Evolutionary conservation across 2,329 filamentous ascomycete species (phyloP), one percentile per base, ranked within the genome.

Genomic region (Exophiala dermatitidis): DNA sequence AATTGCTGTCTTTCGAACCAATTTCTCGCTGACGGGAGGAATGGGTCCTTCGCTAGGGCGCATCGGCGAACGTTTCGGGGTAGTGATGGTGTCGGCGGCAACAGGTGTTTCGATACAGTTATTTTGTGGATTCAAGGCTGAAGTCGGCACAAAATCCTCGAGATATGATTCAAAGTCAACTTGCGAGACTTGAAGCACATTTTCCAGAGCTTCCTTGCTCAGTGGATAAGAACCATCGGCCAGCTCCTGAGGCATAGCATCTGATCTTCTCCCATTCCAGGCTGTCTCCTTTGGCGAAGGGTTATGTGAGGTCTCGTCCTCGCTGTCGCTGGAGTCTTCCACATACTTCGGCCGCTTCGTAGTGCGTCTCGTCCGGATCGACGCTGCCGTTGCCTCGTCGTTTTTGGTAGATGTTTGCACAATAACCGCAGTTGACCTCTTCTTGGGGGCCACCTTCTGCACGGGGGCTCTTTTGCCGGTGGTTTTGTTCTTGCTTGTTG

Each of bases 11-110:
- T 56, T 59, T 2, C 54, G 47, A 12, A 55, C 10, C 26, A 46
- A 33, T 19, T 50, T 54, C 30, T 54, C 50, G 29, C 44, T 53
- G n/a, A 52, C 56, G 10, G 56, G 47, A 33, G 53, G 53, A 29
- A 58, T 58, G 10, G 52, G 43, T 19, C 9, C 44, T 34, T 54
- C 51, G 32, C 46, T 59, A 12, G 50, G 36, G n/a, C 37, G 49
- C 26, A 26, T 36, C n/a, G 44, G n/a, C 32, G 44, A 12, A 28
- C 29, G 32, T 26, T 31, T 46, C 28, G 30, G 31, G 34, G 30
- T 46, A 28, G 26, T 9, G 34, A n/a, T 46, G n/a, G 26, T 9
- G 5, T 26, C 31, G 28, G 28, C n/a, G 34, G 32, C 36, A 37
- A 32, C 12, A 29, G 46, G 28, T 9, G 46, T 31, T 30, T 50